A percentile compares a stretch with the other conserved stretches of the same genome.
Evolutionary conservation across 2,329 filamentous ascomycete species (phyloP).

Genomic region (Huntiella decipiens): DNA sequence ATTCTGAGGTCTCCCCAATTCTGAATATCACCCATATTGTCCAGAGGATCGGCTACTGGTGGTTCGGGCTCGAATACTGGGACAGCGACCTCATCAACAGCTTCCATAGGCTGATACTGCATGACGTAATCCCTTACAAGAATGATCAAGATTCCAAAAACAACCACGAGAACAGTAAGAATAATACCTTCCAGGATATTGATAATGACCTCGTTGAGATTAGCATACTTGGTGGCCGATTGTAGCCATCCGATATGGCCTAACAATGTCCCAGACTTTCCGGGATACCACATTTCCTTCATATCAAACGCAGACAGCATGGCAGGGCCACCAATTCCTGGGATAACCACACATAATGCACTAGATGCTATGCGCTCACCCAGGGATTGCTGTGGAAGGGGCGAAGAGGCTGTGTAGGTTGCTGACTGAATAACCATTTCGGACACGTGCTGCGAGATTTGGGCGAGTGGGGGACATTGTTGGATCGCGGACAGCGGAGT

Average conservation of each 20-base stretch:
- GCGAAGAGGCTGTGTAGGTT: neutral
- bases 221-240: slow-evolving; percentile 47
- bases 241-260: slow-evolving; percentile 38
- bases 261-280: slow-evolving; percentile 26
- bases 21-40: slow-evolving; percentile 14
- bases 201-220: slow-evolving; percentile 60
- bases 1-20: slow-evolving; percentile 12
- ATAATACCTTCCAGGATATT: slow-evolving; percentile 81
- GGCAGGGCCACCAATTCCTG: neutral
- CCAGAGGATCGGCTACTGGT: neutral
- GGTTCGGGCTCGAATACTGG: neutral
- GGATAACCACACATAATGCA: too few relatives aligned
- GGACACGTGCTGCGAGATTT: slow-evolving; percentile 5
- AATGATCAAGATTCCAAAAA: slow-evolving; percentile 93
- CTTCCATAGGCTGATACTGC: slow-evolving; percentile 87
- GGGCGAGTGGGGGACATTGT: slow-evolving; percentile 7
- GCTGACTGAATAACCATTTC: slow-evolving; percentile 5
- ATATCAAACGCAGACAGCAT: neutral
- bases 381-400: too few relatives aligned
- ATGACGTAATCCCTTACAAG: slow-evolving; percentile 95
- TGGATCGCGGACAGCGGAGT: slow-evolving; percentile 13
- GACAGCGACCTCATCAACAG: slow-evolving; percentile 26
- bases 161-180: slow-evolving; percentile 77
- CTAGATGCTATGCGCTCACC: too few relatives aligned
- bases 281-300: neutral